phyloP scores from a whole-genome alignment of 176 grass and related monocot genomes.

The Carex myosuroides region DNA sequence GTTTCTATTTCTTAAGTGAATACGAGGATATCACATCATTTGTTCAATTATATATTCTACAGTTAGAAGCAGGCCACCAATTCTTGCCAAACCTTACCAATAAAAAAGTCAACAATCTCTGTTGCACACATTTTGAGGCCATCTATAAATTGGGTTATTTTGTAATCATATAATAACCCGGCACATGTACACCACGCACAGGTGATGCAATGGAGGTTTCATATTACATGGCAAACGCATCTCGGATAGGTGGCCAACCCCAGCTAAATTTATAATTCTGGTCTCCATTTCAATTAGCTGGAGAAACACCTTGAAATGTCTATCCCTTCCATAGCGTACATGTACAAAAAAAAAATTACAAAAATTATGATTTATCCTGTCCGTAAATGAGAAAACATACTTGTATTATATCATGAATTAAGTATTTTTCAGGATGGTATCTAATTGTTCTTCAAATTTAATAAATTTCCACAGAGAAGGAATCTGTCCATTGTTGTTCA shows the following conservation, averaged over 20 bases:
- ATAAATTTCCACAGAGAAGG: background rate
- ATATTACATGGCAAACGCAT: background rate
- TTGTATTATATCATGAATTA: background rate
- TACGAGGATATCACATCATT: background rate
- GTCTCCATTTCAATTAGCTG: background rate
- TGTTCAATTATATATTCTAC: background rate
- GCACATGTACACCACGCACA: background rate
- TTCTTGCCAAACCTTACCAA: slow-evolving; percentile 23
- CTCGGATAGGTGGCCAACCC: background rate
- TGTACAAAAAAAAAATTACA: background rate
- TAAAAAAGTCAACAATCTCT: background rate
- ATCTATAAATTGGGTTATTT: background rate
- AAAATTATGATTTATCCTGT: background rate
- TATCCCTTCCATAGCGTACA: background rate
- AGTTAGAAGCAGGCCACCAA: slow-evolving; percentile 3
- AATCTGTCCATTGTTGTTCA: background rate
- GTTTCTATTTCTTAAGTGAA: background rate
- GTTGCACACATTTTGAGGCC: background rate
- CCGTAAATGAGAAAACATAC: background rate
- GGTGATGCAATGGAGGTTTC: background rate
- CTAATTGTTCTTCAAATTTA: background rate
- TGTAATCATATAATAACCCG: background rate
- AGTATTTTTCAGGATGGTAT: background rate
- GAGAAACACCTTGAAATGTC: background rate
- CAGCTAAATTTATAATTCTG: background rate